Percentiles rank a stretch among this genome's conserved stretches.
Conservation (phyloP, 805 yeast species). For the Candida schatavii region DNA sequence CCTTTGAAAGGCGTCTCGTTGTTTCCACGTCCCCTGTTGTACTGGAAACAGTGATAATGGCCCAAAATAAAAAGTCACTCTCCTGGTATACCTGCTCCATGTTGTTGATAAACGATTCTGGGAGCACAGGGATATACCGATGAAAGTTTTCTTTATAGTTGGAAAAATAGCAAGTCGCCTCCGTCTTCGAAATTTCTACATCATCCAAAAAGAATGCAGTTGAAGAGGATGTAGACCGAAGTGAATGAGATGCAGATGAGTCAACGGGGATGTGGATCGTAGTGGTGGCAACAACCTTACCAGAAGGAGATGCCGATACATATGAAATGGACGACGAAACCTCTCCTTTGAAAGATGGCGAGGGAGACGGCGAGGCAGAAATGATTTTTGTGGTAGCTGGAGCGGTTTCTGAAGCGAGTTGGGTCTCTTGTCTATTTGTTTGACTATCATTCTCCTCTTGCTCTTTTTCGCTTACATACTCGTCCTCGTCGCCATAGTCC, state of each 20-base stretch:
- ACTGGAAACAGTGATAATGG: constrained; percentile 32
- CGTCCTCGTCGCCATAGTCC: neutral
- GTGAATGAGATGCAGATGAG: constrained; percentile 38
- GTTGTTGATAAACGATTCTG: constrained; percentile 19
- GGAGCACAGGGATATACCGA: constrained; percentile 31
- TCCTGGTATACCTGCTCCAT: constrained; percentile 19
- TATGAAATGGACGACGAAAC: neutral
- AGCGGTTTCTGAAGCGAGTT: neutral
- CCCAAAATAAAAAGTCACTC: constrained; percentile 40
- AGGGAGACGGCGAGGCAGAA: constrained; percentile 13
- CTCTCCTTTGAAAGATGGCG: constrained; percentile 7
- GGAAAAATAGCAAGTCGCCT: constrained; percentile 12
- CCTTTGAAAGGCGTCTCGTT: constrained; percentile 18
- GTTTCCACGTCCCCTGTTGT: constrained; percentile 1
- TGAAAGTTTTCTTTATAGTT: constrained; percentile 28
- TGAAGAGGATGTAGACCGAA: constrained; percentile 33
- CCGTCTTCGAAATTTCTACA: constrained; percentile 10
- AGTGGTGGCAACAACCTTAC: constrained; percentile 2
- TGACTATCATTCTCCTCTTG: neutral
- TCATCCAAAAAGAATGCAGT: neutral
- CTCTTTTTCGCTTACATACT: no score
- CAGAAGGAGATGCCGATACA: neutral
- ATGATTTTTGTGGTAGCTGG: neutral
- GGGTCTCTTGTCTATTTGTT: neutral
- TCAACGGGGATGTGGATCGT: constrained; percentile 14